Percentiles rank a stretch among this genome's conserved stretches.
Evolutionary conservation across 768 basidiomycete species (phyloP).

Genomic region (Macrolepiota fuliginosa): DNA sequence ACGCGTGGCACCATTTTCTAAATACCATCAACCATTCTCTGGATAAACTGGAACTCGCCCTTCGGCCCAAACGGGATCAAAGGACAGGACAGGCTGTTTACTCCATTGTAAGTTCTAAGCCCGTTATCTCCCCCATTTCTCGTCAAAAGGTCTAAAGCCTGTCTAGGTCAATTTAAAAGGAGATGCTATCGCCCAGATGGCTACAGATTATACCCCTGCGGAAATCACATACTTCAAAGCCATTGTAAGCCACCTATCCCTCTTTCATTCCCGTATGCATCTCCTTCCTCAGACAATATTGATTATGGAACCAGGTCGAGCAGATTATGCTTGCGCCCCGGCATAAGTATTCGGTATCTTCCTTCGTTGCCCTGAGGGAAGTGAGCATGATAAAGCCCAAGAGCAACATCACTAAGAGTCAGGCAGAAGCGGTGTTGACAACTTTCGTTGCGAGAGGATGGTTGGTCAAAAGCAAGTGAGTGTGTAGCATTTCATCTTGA

Average conservation of each 20-base stretch:
- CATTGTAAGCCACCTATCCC: conserved; percentile 47
- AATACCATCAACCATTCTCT: conserved; percentile 57
- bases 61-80: conserved; percentile 64
- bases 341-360: conserved; percentile 74
- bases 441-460: conserved; percentile 87
- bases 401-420: conserved; percentile 66
- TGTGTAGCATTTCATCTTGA: conserved; percentile 17
- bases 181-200: conserved; percentile 81
- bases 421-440: conserved; percentile 66
- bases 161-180: conserved; percentile 74
- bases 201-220: conserved; percentile 73
- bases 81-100: conserved; percentile 60
- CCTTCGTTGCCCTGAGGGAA: conserved; percentile 74
- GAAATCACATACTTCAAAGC: conserved; percentile 88
- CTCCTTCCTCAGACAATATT: neutral
- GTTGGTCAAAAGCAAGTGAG: conserved; percentile 73
- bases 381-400: conserved; percentile 56
- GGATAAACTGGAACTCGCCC: conserved; percentile 71
- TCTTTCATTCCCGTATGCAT: neutral
- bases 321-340: conserved; percentile 82
- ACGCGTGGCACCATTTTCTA: conserved; percentile 62
- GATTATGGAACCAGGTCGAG: conserved; percentile 54
- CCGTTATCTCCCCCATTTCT: neutral
- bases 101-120: conserved; percentile 52
- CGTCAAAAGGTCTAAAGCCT: neutral